Evolutionary conservation across 164 flowering plant genomes (phyloP).

Genomic region (Santalum album): DNA sequence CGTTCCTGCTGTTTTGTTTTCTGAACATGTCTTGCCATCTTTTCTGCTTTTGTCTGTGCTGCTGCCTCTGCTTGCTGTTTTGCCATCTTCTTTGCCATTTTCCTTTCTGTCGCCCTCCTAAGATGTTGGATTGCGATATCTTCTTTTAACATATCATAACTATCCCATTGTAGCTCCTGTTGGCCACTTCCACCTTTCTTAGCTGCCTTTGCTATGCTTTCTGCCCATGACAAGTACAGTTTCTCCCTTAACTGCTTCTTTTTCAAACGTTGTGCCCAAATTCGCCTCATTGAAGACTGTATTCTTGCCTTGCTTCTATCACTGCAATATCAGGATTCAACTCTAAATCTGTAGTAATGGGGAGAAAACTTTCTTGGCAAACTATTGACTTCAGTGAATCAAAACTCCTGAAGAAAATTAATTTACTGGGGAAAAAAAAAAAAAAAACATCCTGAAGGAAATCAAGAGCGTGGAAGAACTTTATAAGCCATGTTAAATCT

Average conservation of each 20-base stretch:
- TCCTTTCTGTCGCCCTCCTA: constrained; percentile 36
- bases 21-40: constrained; percentile 27
- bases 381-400: not conserved
- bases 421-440: too few species aligned
- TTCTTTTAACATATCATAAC: constrained; percentile 49
- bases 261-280: constrained; percentile 57
- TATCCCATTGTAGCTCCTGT: constrained; percentile 68
- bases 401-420: too few species aligned
- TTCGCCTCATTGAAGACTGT: constrained; percentile 29
- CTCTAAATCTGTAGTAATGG: not conserved
- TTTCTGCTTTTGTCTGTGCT: constrained; percentile 34
- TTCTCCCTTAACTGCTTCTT: constrained; percentile 37
- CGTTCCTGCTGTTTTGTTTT: constrained; percentile 29
- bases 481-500: too few species aligned
- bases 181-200: constrained; percentile 53
- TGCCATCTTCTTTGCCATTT: constrained; percentile 33
- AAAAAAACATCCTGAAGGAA: too few species aligned
- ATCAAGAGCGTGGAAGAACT: too few species aligned
- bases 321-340: constrained; percentile 30
- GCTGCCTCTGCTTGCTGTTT: constrained; percentile 28
- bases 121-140: constrained; percentile 35
- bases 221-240: constrained; percentile 47
- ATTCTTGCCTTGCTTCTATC: constrained; percentile 57
- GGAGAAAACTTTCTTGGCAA: not conserved
- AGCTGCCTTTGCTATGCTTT: constrained; percentile 63